Evolutionary conservation across 2,329 filamentous ascomycete species (phyloP).

Genomic region (Fusarium solani-melongenae): DNA sequence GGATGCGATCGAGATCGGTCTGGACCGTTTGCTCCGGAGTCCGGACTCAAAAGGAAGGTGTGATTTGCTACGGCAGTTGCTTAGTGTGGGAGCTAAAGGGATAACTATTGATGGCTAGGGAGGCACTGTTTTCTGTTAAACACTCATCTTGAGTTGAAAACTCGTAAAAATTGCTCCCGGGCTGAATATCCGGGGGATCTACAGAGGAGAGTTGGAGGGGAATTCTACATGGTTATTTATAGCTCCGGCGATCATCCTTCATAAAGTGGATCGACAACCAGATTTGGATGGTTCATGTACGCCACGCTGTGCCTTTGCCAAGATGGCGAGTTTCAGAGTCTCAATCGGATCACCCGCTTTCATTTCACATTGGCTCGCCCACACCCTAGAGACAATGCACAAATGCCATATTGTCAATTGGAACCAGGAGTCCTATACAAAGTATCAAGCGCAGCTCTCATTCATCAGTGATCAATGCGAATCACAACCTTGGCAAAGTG

Average conservation of each 20-base stretch:
- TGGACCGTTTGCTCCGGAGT: background rate
- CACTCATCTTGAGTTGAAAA: background rate
- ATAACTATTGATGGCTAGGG: background rate
- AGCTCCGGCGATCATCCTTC: background rate
- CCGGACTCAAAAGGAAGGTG: background rate
- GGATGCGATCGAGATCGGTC: background rate
- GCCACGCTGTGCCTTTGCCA: background rate
- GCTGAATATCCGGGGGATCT: background rate
- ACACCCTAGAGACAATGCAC: background rate
- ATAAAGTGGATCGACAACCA: background rate
- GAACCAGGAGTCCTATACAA: background rate
- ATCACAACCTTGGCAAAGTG: conserved; percentile 53
- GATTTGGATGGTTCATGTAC: background rate
- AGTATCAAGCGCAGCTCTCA: background rate
- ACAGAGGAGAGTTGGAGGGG: background rate
- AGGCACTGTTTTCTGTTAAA: background rate
- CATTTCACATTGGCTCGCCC: background rate
- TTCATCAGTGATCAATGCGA: conserved; percentile 34
- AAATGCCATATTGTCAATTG: background rate
- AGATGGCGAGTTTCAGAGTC: background rate
- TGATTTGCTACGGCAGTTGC: background rate
- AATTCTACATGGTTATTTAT: background rate
- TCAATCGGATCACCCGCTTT: background rate
- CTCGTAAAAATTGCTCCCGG: background rate
- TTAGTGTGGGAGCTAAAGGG: background rate